A percentile compares a stretch with the other conserved stretches of the same genome.
These are phyloP conservation scores for Citrus unshiu DNA, from an alignment of 345 rosid species.

Conservation along the genomic window DNA sequence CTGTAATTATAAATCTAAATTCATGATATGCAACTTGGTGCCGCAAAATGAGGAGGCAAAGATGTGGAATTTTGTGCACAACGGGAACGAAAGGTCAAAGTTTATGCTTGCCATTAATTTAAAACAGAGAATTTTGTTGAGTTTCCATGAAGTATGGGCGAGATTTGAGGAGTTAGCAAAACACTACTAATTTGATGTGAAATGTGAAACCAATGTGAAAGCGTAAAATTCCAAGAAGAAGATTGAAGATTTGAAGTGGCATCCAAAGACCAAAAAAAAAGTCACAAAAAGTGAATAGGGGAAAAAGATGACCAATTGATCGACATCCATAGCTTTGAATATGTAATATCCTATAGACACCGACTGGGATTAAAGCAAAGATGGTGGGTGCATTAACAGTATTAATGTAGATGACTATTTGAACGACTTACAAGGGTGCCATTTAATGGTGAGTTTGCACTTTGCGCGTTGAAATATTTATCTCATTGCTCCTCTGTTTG, in stretches of 20 bases:
- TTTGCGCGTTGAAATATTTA: slow-evolving; percentile 5
- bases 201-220: not conserved
- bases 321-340: not conserved
- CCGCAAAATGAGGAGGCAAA: not conserved
- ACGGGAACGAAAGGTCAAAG: not conserved
- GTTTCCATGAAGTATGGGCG: not conserved
- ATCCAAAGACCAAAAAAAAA: not conserved
- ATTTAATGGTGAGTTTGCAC: not conserved
- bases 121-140: not conserved
- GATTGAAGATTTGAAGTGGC: not conserved
- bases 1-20: not conserved
- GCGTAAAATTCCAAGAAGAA: not conserved
- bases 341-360: too few relatives aligned
- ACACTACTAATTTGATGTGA: not conserved
- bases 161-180: not conserved
- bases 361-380: too few relatives aligned
- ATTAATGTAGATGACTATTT: not conserved
- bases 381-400: too few relatives aligned
- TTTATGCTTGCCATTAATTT: not conserved
- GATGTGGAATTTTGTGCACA: not conserved
- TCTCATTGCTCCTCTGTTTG: not conserved
- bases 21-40: not conserved
- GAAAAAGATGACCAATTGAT: not conserved
- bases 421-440: not conserved
- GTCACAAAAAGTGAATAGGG: not conserved